These are phyloP conservation scores for Jamesozyma gamospora DNA, from an alignment of 805 yeast species.

Conservation along the genomic window DNA sequence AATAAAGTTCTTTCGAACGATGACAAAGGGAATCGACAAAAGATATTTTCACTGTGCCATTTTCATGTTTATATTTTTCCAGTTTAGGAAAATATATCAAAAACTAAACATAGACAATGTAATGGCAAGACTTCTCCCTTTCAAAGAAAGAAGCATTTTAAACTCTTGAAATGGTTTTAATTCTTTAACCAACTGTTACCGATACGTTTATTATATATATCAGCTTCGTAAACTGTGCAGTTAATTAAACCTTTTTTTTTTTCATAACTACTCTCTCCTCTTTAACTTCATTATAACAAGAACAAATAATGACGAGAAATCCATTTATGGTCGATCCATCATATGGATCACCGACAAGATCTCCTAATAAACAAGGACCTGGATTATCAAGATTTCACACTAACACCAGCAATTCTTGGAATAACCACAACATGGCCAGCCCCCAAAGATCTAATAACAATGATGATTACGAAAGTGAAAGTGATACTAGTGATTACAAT, in stretches of 20 bases:
- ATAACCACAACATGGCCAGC: not conserved
- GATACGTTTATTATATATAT: not conserved
- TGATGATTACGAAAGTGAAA: constrained; percentile 5
- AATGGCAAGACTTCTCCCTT: not conserved
- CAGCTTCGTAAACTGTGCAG: too few species aligned
- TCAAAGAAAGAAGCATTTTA: too few species aligned
- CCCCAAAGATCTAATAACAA: not conserved
- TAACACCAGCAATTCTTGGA: constrained; percentile 14
- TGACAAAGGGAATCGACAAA: too few species aligned
- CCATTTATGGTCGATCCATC: constrained; percentile 28
- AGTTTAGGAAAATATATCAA: constrained; percentile 6
- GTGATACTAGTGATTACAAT: constrained; percentile 15
- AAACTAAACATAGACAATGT: not conserved
- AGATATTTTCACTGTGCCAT: not conserved
- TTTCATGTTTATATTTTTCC: constrained; percentile 10
- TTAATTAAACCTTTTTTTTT: too few species aligned
- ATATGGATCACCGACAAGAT: constrained; percentile 21
- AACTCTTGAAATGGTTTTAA: not conserved
- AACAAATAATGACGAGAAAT: constrained; percentile 21
- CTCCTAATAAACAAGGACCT: constrained; percentile 17
- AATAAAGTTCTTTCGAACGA: too few species aligned
- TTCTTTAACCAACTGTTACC: not conserved
- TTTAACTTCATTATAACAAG: too few species aligned
- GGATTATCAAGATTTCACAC: constrained; percentile 22
- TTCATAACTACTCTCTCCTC: too few species aligned